Evolutionary conservation across 169 alveolate genomes (phyloP).

Genomic region (Babesia ovis): DNA sequence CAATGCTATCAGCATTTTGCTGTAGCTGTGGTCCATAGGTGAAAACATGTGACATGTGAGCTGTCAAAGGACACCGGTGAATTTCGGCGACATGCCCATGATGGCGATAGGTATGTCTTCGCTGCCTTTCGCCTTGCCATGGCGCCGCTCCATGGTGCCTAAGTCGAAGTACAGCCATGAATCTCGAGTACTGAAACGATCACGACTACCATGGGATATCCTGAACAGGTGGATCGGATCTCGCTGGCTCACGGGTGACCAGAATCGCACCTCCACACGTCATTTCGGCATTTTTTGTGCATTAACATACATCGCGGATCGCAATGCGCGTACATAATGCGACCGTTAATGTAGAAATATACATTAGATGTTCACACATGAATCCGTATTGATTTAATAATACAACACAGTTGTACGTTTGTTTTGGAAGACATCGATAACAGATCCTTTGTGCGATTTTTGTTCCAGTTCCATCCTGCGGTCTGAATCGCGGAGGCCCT

Average conservation of each 20-base stretch:
- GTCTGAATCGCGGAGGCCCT: too few species aligned
- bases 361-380: not conserved
- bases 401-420: too few species aligned
- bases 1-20: not conserved
- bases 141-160: not conserved
- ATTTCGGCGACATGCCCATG: not conserved
- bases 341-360: not conserved
- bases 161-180: constrained; percentile 1
- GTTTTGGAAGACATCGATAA: too few species aligned
- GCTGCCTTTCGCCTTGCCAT: constrained; percentile 5
- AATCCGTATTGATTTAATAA: not conserved
- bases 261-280: not conserved
- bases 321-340: constrained; percentile 3
- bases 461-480: too few species aligned
- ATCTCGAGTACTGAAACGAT: not conserved
- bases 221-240: not conserved
- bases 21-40: not conserved
- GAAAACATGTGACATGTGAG: constrained; percentile 15
- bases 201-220: not conserved
- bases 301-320: not conserved
- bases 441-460: too few species aligned
- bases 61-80: constrained; percentile 18
- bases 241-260: not conserved
- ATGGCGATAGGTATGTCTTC: not conserved
- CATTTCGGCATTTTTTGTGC: not conserved